Base-by-base conservation (phyloP, 148 eudicot genomes). In the Chenopodium quinoa region DNA sequence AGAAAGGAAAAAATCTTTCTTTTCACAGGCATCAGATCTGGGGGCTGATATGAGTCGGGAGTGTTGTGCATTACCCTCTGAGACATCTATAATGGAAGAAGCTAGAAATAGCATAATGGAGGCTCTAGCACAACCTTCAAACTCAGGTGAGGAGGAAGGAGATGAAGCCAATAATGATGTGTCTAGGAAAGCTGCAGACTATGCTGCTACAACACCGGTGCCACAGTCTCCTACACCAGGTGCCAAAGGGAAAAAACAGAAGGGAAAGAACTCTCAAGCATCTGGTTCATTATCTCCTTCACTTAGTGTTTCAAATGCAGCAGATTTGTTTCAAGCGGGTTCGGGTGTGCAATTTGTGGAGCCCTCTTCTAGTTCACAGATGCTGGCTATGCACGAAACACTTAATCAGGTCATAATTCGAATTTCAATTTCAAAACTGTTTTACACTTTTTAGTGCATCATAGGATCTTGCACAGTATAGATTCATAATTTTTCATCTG, bases 21-120 rank as follows among this genome's bases (percentile, higher is more conserved):
- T 71, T 79, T 96, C 99, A 78, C 99, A 97, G 90, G 97, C 95
- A 29, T 91, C 98, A 31, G 97, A 91, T 88, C 90, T 92, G 81
- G 97, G 97, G 74, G 87, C 82, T 80, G 91, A 94, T 76, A 86
- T 91, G 91, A 88, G 87, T 50, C 89, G 92, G 81, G 98, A 93
- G 79, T 88, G 87, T 60, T 80, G 76, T 80, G 87, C 89, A 64
- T 77, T 89, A 50, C 86, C 94, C 40, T 80, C 91, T 73, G 93
- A 91, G 75, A 78, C 86, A 34, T 90, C 91, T 81, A 73, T 65
- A 60, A 78, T 86, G 22, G 90, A 93, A 86, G 97, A 91, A 85
- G 84, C 91, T 84, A 86, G 86, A 77, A 78, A 76, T 83, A 88
- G 80, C 83, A 87, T 89, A 81, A 83, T 86, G 87, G 86, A 91